phyloP scores from a whole-genome alignment of 345 rosid species.

The Microcos paniculata region DNA sequence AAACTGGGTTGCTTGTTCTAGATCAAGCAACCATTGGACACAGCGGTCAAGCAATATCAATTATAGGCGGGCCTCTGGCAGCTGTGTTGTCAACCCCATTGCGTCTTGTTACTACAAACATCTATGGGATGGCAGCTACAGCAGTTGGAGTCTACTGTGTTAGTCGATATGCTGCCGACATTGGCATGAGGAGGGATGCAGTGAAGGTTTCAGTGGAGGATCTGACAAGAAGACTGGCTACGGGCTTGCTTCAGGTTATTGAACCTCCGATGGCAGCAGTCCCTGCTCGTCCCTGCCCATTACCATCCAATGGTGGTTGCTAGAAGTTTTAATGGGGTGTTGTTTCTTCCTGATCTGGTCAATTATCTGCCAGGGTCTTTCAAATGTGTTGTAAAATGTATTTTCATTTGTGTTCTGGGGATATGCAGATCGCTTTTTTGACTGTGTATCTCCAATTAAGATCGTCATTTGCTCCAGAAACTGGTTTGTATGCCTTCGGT shows the following conservation, averaged over 20 bases:
- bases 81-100: conserved; percentile 70
- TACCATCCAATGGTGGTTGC: not conserved
- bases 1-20: conserved; percentile 70
- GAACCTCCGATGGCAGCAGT: conserved; percentile 41
- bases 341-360: not conserved
- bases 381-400: too few relatives aligned
- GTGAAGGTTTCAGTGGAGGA: conserved; percentile 75
- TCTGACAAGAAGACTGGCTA: conserved; percentile 58
- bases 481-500: not conserved
- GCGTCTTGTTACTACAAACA: conserved; percentile 70
- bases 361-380: not conserved
- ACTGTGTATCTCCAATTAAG: not conserved
- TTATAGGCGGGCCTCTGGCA: conserved; percentile 76
- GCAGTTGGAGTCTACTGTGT: conserved; percentile 77
- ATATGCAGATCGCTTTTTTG: not conserved
- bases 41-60: conserved; percentile 84
- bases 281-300: conserved; percentile 12
- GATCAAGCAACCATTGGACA: conserved; percentile 63
- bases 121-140: conserved; percentile 84
- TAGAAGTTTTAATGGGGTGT: not conserved
- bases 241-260: conserved; percentile 55
- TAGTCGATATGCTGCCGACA: conserved; percentile 81
- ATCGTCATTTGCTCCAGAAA: not conserved
- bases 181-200: conserved; percentile 79
- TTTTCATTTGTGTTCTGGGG: not conserved